Evolutionary conservation across 768 basidiomycete species (phyloP).

Genomic region (Mycena polygramma): DNA sequence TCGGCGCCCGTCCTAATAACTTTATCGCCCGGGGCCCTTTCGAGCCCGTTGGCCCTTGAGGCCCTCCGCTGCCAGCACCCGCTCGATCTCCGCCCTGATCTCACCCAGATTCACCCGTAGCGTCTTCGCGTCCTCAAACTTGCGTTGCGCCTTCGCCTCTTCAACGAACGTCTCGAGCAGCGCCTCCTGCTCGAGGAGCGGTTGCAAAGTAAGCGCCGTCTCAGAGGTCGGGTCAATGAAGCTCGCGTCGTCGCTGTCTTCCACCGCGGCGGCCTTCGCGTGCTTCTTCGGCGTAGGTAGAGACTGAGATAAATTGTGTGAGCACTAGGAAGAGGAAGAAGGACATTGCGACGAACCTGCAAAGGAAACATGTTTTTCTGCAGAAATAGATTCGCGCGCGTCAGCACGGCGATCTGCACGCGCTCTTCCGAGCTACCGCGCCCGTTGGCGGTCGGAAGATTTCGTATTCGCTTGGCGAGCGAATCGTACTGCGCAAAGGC

Average conservation of each 20-base stretch:
- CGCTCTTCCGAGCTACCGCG: slow-evolving; percentile 83
- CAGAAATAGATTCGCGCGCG: slow-evolving; percentile 83
- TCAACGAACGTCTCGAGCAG: slow-evolving; percentile 91
- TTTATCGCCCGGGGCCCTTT: slow-evolving; percentile 2
- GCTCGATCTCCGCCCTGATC: slow-evolving; percentile 87
- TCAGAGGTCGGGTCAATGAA: slow-evolving; percentile 76
- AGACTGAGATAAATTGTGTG: slow-evolving; percentile 47
- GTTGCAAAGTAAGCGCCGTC: slow-evolving; percentile 82
- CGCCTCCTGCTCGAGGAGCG: slow-evolving; percentile 94
- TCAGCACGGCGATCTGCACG: slow-evolving; percentile 85
- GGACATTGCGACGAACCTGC: slow-evolving; percentile 60
- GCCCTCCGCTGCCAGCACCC: slow-evolving; percentile 57
- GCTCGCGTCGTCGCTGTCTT: slow-evolving; percentile 35
- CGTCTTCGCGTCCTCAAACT: slow-evolving; percentile 95
- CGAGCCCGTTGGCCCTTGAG: slow-evolving; percentile 30
- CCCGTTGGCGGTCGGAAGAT: slow-evolving; percentile 72
- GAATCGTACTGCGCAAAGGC: slow-evolving; percentile 92
- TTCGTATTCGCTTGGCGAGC: slow-evolving; percentile 86
- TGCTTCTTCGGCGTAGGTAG: slow-evolving; percentile 62
- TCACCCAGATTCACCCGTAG: slow-evolving; percentile 85
- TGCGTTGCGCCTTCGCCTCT: slow-evolving; percentile 90
- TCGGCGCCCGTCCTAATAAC: too few relatives aligned
- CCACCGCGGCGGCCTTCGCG: slow-evolving; percentile 26
- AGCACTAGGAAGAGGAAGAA: neutral
- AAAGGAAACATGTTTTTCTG: slow-evolving; percentile 93